These are phyloP conservation scores for Sarocladium strictum DNA, from an alignment of 2,329 filamentous ascomycete genomes.

Conservation along the genomic window DNA sequence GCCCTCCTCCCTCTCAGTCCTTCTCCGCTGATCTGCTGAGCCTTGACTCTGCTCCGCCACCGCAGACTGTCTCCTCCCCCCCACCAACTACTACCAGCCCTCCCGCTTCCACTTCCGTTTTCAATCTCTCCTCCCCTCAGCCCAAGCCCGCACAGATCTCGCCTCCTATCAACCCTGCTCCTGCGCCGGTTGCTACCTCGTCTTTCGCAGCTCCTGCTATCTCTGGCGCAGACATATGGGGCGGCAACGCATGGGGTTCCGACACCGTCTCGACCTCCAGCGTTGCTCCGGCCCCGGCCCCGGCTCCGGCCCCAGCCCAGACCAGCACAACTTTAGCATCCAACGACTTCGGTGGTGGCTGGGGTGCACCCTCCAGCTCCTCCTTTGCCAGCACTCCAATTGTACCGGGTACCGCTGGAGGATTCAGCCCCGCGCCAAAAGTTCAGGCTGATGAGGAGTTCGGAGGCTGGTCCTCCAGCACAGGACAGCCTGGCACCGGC, in stretches of 20 bases:
- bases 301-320: slow-evolving; percentile 43
- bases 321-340: slow-evolving; percentile 53
- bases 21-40: slow-evolving; percentile 70
- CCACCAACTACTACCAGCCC: slow-evolving; percentile 33
- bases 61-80: slow-evolving; percentile 39
- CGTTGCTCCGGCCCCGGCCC: slow-evolving; percentile 52
- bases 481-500: slow-evolving; percentile 35
- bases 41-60: slow-evolving; percentile 43
- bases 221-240: slow-evolving; percentile 70
- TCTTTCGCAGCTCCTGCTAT: slow-evolving; percentile 33
- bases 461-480: slow-evolving; percentile 83
- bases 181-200: slow-evolving; percentile 29
- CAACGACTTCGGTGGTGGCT: slow-evolving; percentile 54
- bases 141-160: slow-evolving; percentile 27
- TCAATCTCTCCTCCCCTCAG: slow-evolving; percentile 63
- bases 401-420: slow-evolving; percentile 56
- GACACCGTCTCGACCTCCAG: not conserved
- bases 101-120: slow-evolving; percentile 57
- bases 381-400: slow-evolving; percentile 55
- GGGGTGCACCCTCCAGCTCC: slow-evolving; percentile 31
- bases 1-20: slow-evolving; percentile 31
- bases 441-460: slow-evolving; percentile 91
- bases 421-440: slow-evolving; percentile 59
- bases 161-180: slow-evolving; percentile 32
- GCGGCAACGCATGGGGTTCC: slow-evolving; percentile 68